A percentile compares a stretch with the other conserved stretches of the same genome.
Conservation (phyloP, 116 monocot genomes). For the Phalaenopsis hybrid region DNA sequence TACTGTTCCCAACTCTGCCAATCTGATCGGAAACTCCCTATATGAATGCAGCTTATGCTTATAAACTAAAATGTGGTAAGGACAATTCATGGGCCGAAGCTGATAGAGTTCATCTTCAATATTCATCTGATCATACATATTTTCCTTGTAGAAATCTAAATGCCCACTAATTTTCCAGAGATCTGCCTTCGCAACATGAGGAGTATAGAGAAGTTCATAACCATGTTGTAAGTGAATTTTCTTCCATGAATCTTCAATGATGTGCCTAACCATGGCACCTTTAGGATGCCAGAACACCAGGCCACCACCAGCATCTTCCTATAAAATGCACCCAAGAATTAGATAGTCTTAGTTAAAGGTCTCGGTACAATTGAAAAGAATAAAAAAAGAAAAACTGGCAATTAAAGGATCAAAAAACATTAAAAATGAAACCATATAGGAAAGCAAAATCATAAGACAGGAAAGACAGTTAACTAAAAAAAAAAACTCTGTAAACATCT, state of each 20-base stretch:
- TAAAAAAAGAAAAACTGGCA: not conserved
- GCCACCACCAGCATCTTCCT: constrained; percentile 93
- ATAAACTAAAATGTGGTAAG: constrained; percentile 85
- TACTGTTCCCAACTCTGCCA: constrained; percentile 93
- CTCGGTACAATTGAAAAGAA: no score
- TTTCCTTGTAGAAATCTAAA: constrained; percentile 87
- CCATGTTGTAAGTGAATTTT: constrained; percentile 67
- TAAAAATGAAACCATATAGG: not conserved
- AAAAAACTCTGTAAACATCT: not conserved
- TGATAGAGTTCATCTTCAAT: constrained; percentile 90
- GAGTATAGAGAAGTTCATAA: constrained; percentile 84
- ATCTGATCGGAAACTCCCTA: constrained; percentile 80
- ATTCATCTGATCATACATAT: constrained; percentile 91
- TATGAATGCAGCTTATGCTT: constrained; percentile 88
- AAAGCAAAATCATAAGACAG: not conserved
- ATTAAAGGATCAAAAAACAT: not conserved
- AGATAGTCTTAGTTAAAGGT: not conserved
- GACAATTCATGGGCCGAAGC: constrained; percentile 93
- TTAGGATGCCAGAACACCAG: constrained; percentile 98
- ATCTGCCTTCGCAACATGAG: constrained; percentile 88
- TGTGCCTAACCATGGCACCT: constrained; percentile 77
- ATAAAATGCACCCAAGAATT: constrained; percentile 15
- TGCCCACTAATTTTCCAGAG: constrained; percentile 94
- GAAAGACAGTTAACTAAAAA: not conserved
- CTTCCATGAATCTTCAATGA: constrained; percentile 95